A percentile compares a stretch with the other conserved stretches of the same genome.
phyloP scores from a whole-genome alignment of 805 yeast genomes.

The Groenewaldozyma tartarivorans region DNA sequence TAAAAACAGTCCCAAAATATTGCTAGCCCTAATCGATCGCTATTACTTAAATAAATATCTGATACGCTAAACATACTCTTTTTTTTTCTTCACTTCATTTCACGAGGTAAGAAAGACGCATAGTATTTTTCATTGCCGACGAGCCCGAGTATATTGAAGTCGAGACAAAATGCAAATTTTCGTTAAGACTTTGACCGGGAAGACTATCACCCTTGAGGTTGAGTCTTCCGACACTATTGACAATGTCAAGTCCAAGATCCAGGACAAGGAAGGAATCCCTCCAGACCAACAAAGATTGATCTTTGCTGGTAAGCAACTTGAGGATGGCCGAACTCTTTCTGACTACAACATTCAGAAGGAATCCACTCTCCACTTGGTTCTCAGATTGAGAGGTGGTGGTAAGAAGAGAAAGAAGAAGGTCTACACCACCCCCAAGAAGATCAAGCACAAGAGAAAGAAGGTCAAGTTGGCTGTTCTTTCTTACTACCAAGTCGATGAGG shows the following conservation, averaged over 20 bases:
- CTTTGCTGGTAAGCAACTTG: slow-evolving; percentile 96
- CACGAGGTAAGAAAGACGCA: slow-evolving; percentile 21
- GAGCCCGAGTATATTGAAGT: slow-evolving; percentile 18
- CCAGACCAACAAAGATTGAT: slow-evolving; percentile 96
- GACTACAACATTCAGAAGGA: slow-evolving; percentile 99
- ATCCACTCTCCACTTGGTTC: slow-evolving; percentile 90
- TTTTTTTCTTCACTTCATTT: slow-evolving; percentile 6
- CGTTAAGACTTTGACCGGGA: slow-evolving; percentile 99
- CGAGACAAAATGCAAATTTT: slow-evolving; percentile 51
- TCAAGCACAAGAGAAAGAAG: slow-evolving; percentile 99
- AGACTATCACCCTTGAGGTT: slow-evolving; percentile 95
- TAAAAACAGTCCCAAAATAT: no score
- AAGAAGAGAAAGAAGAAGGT: slow-evolving; percentile 99
- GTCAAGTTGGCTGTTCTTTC: slow-evolving; percentile 98
- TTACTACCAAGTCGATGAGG: slow-evolving; percentile 98
- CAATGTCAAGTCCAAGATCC: slow-evolving; percentile 93
- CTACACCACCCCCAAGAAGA: slow-evolving; percentile 99
- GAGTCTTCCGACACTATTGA: slow-evolving; percentile 97
- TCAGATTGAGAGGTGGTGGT: slow-evolving; percentile 99
- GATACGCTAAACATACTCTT: no score
- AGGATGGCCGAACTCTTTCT: slow-evolving; percentile 85
- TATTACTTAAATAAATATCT: no score
- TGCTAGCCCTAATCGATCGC: no score
- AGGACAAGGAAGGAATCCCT: slow-evolving; percentile 96
- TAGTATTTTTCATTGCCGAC: slow-evolving; percentile 26